Evolutionary conservation across 495 filamentous ascomycete genomes (phyloP), one percentile per base, ranked within the genome.

Genomic region (Aspergillus coremiiformis): DNA sequence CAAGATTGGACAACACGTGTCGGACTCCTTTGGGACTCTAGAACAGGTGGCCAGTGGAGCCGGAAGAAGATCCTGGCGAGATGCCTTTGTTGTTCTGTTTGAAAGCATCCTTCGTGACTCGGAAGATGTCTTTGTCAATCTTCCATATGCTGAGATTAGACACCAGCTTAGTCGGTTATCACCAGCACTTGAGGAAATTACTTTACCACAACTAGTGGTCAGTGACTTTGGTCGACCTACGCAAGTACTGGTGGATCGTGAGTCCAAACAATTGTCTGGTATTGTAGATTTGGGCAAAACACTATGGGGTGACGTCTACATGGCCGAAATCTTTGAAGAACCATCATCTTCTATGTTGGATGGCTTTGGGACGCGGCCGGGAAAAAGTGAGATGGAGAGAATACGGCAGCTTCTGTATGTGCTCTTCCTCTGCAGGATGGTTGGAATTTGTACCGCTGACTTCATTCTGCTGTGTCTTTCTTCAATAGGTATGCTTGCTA

Each of bases 131-230:
- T 73, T 83, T 27, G 75, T 90, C 45, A 72, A 77, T 44, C 62
- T 89, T 12, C 84, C 85, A 1, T 89, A 89, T 59, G 72, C 75
- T 14, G 66, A 76, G 48, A 78, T 90, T 42, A 75, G 85, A 30
- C 68, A 75, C 22, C 72, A 80, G 32, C 57, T 81, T 8, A 57
- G 52, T 53, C 64, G 71, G 27, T 66, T 79, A 44, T 73, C 71
- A 8, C 60, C 66, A 30, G 66, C 62, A 0, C 72, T 89, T 0
- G 81, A 85, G 19, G 69, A 78, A 47, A 73, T 87, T 5, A 74
- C 64, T 0, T 54, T 76, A 26, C 76, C 84, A 22, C 70, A 74
- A 17, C 68, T 88, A 4, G 72, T 83, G 11, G 66, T 87, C 0
- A 66, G 84, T 11, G 76, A 82, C 37, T 69, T 84, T 37, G 74